A percentile compares a stretch with the other conserved stretches of the same genome.
Evolutionary conservation across 805 yeast species (phyloP).

Genomic region (Hanseniaspora vineae): DNA sequence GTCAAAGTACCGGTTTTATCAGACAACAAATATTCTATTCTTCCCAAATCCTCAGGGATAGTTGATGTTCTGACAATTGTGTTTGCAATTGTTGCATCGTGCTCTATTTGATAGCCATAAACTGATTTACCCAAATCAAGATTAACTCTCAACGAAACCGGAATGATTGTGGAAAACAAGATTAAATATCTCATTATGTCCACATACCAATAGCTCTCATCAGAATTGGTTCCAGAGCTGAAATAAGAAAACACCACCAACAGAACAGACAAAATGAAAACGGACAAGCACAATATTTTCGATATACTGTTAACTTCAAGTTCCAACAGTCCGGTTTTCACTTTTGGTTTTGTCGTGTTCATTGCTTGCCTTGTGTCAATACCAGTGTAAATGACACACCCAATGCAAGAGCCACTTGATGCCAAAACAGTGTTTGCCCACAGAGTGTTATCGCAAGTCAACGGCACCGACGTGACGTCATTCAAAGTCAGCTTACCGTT

Average conservation of each 20-base stretch:
- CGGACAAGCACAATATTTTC: slow-evolving; percentile 78
- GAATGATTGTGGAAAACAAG: slow-evolving; percentile 87
- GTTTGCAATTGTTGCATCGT: slow-evolving; percentile 65
- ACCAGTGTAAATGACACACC: slow-evolving; percentile 84
- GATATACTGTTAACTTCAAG: slow-evolving; percentile 81
- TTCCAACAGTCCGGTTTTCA: slow-evolving; percentile 81
- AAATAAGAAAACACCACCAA: slow-evolving; percentile 77
- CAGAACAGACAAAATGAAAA: slow-evolving; percentile 60
- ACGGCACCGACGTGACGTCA: slow-evolving; percentile 41
- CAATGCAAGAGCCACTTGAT: slow-evolving; percentile 73
- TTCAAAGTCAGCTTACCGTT: slow-evolving; percentile 58
- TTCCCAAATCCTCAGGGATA: slow-evolving; percentile 93
- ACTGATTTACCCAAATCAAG: slow-evolving; percentile 92
- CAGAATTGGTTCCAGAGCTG: slow-evolving; percentile 13
- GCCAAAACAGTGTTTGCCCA: slow-evolving; percentile 99
- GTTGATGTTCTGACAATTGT: slow-evolving; percentile 95
- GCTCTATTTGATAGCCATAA: slow-evolving; percentile 89
- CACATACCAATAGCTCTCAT: slow-evolving; percentile 61
- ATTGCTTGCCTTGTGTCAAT: slow-evolving; percentile 85
- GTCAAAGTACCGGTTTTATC: slow-evolving; percentile 98
- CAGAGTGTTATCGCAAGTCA: slow-evolving; percentile 79
- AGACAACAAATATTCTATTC: slow-evolving; percentile 81
- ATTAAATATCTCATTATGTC: slow-evolving; percentile 85
- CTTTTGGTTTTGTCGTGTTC: slow-evolving; percentile 81
- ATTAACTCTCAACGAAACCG: slow-evolving; percentile 89